A percentile compares a stretch with the other conserved stretches of the same genome.
These are phyloP conservation scores for Didymella pinodella DNA, from an alignment of 2,329 filamentous ascomycete species.

Conservation along the genomic window DNA sequence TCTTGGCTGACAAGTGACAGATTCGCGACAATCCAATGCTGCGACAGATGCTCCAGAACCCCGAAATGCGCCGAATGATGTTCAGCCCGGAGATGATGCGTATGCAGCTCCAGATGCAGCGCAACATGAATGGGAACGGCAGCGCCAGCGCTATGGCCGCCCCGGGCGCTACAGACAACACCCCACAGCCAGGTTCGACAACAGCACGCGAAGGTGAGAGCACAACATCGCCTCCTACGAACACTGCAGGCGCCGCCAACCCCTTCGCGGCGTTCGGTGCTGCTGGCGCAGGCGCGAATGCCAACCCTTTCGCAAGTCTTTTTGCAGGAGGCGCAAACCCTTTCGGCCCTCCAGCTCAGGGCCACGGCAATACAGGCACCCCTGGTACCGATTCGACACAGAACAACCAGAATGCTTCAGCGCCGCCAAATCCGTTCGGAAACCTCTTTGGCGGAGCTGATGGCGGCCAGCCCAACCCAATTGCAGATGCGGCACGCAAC, in stretches of 20 bases:
- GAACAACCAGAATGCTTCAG: constrained; percentile 35
- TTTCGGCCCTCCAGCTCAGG: constrained; percentile 43
- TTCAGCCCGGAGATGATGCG: constrained; percentile 86
- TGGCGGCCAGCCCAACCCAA: constrained; percentile 57
- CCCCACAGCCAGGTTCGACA: constrained; percentile 59
- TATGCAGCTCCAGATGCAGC: constrained; percentile 82
- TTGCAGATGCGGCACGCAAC: constrained; percentile 55
- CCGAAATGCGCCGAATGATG: constrained; percentile 89
- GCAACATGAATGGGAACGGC: constrained; percentile 63
- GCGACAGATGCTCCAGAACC: constrained; percentile 85
- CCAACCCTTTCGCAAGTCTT: constrained; percentile 69
- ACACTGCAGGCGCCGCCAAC: constrained; percentile 50
- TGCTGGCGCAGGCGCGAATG: constrained; percentile 40
- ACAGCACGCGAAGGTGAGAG: constrained; percentile 37
- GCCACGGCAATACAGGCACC: constrained; percentile 30
- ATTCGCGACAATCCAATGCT: constrained; percentile 90
- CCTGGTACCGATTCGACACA: constrained; percentile 35
- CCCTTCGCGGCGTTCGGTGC: constrained; percentile 57
- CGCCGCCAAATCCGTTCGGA: constrained; percentile 43
- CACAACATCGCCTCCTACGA: constrained; percentile 40
- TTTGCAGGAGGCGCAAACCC: constrained; percentile 55
- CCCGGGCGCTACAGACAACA: constrained; percentile 89
- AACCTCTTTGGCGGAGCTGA: constrained; percentile 62
- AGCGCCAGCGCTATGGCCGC: constrained; percentile 72
- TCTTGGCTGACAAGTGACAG: constrained; percentile 31